Evolutionary conservation across 495 filamentous ascomycete genomes (phyloP).

Genomic region (Aspergillus conjunctus): DNA sequence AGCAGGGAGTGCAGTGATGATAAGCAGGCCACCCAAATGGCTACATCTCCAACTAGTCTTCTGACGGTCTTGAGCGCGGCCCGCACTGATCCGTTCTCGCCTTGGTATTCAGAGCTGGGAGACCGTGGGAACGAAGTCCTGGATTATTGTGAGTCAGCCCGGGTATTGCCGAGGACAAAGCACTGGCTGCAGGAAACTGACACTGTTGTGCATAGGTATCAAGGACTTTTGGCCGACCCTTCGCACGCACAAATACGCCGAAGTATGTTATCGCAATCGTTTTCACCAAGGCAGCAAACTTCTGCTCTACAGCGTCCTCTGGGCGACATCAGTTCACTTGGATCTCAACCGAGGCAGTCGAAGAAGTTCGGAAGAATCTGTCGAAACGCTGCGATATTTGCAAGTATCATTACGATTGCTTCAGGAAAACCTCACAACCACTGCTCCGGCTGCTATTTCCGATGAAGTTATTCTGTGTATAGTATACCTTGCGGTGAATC

Average conservation of each 20-base stretch:
- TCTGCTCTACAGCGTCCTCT: conserved; percentile 1
- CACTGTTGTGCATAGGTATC: not conserved
- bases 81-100: conserved; percentile 5
- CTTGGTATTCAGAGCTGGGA: conserved; percentile 1
- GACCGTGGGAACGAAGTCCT: conserved; percentile 3
- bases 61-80: conserved; percentile 3
- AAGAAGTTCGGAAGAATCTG: not conserved
- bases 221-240: conserved; percentile 7
- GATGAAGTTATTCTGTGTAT: conserved; percentile 3
- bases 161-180: not conserved
- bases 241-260: conserved; percentile 1
- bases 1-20: not conserved
- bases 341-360: conserved; percentile 1
- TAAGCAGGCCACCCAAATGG: not conserved
- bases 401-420: not conserved
- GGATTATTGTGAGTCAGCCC: conserved; percentile 6
- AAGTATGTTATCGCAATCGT: conserved; percentile 4
- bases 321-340: conserved; percentile 5
- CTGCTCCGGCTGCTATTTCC: not conserved
- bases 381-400: conserved; percentile 1
- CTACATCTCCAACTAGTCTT: not conserved
- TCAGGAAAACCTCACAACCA: not conserved
- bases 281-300: conserved; percentile 6
- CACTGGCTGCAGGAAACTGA: not conserved
- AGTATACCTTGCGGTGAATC: conserved; percentile 3